Base-by-base conservation (phyloP, 441 rosid species). In the Erodium trifolium region DNA sequence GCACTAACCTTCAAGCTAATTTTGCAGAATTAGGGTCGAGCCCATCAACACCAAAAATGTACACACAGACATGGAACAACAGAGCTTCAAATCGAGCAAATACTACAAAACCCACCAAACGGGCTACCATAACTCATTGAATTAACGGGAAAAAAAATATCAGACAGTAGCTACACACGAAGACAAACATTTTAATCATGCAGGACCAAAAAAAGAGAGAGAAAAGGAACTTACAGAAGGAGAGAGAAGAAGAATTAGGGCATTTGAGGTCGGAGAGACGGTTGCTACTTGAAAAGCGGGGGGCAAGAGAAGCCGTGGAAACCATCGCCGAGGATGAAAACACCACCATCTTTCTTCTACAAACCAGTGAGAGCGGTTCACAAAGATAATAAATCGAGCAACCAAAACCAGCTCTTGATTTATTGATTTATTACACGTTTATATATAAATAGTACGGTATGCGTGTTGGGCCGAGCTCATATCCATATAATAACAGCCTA, bases 221-320 rank as follows among this genome's bases (percentile, higher is more conserved):
- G 27, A 23, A 39, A 65, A 45, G n/a, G 17, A 59, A 41, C 71
- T 67, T 62, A 70, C 77, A 70, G 74, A 67, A 70, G 60, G 78
- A 75, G 62, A 75, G 71, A 31, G 67, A 70, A 14, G 65, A 41
- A 41, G 47, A 41, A 6, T 53, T 53, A 4, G 60, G 60, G 60
- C 60, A 53, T n/a, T 53, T 53, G 37, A 70, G 53, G 47, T 5
- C 27, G 27, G 27, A 23, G 27, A 23, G 27, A 23, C 27, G 67
- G 5, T 5, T 35, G 17, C 51, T 2, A n/a, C 3, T 41, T 2
- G 18, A 66, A 65, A 70, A 45, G 65, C 17, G 65, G 17, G 29
- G 34, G n/a, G 65, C 17, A 4, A 23, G 18, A 23, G 65, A 18
- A 60, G 29, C n/a, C 6, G 65, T 60, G 31, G 65, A 60, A 18